Conservation (phyloP, 2,329 filamentous ascomycete genomes). For the Akanthomyces lecanii region DNA sequence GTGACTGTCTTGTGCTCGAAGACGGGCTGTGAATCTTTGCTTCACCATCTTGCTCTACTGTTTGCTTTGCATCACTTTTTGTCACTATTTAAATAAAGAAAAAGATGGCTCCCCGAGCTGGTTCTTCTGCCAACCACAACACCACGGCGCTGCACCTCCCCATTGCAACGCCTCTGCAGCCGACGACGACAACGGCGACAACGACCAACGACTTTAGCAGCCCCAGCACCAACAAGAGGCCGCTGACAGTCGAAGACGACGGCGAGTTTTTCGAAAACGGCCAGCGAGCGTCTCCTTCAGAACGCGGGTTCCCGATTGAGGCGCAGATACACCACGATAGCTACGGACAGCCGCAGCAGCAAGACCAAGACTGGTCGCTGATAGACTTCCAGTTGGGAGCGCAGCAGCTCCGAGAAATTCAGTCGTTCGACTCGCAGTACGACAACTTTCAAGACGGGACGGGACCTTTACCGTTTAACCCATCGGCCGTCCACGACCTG, state of each 20-base stretch:
- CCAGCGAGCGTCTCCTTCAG: background rate
- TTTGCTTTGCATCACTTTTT: too few relatives aligned
- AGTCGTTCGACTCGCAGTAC: background rate
- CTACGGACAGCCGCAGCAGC: background rate
- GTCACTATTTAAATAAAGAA: too few relatives aligned
- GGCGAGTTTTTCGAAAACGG: background rate
- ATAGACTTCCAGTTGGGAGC: too few relatives aligned
- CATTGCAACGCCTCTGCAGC: background rate
- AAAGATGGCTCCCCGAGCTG: too few relatives aligned
- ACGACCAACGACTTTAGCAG: background rate
- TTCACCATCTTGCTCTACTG: too few relatives aligned
- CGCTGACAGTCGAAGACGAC: background rate
- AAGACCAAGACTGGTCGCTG: background rate
- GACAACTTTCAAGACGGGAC: background rate
- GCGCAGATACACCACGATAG: background rate
- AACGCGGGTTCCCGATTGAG: background rate
- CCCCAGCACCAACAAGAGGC: background rate
- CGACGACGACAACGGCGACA: too few relatives aligned
- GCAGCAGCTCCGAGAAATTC: too few relatives aligned
- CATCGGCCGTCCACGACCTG: too few relatives aligned
- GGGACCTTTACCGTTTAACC: background rate
- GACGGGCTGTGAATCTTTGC: too few relatives aligned
- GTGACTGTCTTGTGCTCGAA: background rate
- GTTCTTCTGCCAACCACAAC: background rate
- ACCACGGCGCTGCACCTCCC: background rate